phyloP scores from a whole-genome alignment of 495 filamentous ascomycete species.

The Penicillium desertorum region DNA sequence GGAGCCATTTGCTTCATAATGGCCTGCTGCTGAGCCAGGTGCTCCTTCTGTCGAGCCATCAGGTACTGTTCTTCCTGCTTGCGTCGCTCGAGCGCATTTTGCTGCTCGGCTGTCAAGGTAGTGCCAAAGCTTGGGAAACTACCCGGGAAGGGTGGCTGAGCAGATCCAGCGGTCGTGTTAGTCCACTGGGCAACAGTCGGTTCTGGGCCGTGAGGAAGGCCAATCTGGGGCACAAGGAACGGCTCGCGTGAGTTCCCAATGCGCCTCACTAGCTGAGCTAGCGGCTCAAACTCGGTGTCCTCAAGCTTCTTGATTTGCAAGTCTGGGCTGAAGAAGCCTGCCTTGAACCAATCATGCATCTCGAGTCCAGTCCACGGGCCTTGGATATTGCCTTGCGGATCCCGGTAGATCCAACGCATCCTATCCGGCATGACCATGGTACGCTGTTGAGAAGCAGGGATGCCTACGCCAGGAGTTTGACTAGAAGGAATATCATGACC shows the following conservation, averaged over 20 bases:
- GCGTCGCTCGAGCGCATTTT: constrained; percentile 90
- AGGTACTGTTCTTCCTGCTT: constrained; percentile 98
- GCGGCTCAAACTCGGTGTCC: constrained; percentile 88
- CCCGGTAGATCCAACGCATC: constrained; percentile 97
- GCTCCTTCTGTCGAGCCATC: constrained; percentile 92
- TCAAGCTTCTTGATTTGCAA: constrained; percentile 91
- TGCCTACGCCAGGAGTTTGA: constrained; percentile 49
- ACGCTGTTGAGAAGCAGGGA: constrained; percentile 70
- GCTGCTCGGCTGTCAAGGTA: constrained; percentile 93
- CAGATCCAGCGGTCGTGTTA: constrained; percentile 52
- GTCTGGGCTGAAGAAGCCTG: constrained; percentile 93
- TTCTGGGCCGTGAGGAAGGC: constrained; percentile 80
- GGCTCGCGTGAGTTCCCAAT: constrained; percentile 98
- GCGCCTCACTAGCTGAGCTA: constrained; percentile 91
- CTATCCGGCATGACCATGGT: constrained; percentile 99
- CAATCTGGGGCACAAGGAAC: constrained; percentile 95
- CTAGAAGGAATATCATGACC: constrained; percentile 29
- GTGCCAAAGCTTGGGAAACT: constrained; percentile 98
- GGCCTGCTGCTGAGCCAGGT: constrained; percentile 81
- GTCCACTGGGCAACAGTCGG: constrained; percentile 42
- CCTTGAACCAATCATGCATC: constrained; percentile 99
- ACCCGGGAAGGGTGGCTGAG: constrained; percentile 91
- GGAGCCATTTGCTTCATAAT: constrained; percentile 73
- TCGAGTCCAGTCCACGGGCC: constrained; percentile 94
- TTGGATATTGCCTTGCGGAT: constrained; percentile 87